phyloP scores from a whole-genome alignment of 345 rosid species.

The Eucalyptus curtisii region DNA sequence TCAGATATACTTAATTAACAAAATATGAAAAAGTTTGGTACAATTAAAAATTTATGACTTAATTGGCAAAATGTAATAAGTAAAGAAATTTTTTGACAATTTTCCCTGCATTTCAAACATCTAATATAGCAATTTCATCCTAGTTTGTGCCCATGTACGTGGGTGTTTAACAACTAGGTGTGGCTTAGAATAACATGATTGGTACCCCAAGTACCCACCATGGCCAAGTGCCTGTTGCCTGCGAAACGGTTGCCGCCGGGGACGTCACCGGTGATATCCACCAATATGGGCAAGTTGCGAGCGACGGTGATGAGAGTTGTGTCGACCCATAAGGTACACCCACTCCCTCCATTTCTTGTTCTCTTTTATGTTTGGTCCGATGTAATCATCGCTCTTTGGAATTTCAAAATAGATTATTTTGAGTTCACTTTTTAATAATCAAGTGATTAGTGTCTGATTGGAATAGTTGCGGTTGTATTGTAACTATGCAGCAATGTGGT shows the following conservation, averaged over 20 bases:
- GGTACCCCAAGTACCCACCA: no score
- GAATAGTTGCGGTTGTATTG: not conserved
- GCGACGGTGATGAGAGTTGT: not conserved
- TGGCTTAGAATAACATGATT: no score
- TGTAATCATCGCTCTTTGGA: not conserved
- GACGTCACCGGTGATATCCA: no score
- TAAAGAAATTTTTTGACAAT: no score
- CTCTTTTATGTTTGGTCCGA: not conserved
- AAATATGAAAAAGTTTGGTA: no score
- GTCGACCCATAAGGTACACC: not conserved
- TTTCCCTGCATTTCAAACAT: rapidly evolving
- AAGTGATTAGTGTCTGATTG: not conserved
- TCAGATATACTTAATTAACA: rapidly evolving
- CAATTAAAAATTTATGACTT: rapidly evolving
- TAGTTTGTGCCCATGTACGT: not conserved
- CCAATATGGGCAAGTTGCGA: no score
- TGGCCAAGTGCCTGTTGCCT: rapidly evolving
- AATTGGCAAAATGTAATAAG: rapidly evolving
- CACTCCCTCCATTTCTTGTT: not conserved
- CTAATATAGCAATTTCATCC: not conserved
- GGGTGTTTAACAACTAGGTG: not conserved
- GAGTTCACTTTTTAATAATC: not conserved
- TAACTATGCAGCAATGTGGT: not conserved
- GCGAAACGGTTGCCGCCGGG: no score
- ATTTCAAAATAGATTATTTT: not conserved